Evolutionary conservation across 192 early-diverging fungal genomes (phyloP).

Genomic region (Linderina pennispora): DNA sequence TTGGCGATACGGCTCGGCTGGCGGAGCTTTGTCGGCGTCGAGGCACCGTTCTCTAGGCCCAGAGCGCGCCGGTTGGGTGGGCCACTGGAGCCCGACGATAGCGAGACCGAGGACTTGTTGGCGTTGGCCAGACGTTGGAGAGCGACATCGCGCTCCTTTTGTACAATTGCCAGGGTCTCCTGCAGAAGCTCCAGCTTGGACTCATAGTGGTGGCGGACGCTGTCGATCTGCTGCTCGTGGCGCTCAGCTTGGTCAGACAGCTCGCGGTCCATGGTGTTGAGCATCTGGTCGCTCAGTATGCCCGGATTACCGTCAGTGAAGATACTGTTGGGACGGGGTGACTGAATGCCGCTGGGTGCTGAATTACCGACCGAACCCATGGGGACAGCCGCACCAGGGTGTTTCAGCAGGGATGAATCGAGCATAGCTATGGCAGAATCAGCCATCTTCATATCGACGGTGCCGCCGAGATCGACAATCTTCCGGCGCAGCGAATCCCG

Average conservation of each 20-base stretch:
- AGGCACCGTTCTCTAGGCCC: constrained; percentile 6
- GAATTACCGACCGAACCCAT: too few species aligned
- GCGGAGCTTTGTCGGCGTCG: constrained; percentile 31
- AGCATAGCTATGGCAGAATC: constrained; percentile 6
- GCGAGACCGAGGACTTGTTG: not conserved
- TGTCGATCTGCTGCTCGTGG: constrained; percentile 42
- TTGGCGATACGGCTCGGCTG: constrained; percentile 23
- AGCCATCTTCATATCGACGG: constrained; percentile 13
- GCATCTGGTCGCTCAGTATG: constrained; percentile 28
- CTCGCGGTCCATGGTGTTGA: constrained; percentile 38
- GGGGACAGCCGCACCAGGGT: not conserved
- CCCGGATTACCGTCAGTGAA: constrained; percentile 19
- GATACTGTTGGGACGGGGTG: constrained; percentile 5
- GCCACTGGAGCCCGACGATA: not conserved
- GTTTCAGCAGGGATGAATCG: not conserved
- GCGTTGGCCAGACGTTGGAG: constrained; percentile 31
- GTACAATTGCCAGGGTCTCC: constrained; percentile 33
- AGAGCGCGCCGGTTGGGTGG: constrained; percentile 6
- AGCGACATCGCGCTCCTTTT: constrained; percentile 41
- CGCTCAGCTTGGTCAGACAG: constrained; percentile 41
- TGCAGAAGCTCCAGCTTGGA: constrained; percentile 37
- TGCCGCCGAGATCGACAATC: constrained; percentile 20
- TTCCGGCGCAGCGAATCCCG: constrained; percentile 18
- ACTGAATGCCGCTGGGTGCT: not conserved
- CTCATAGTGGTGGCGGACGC: constrained; percentile 40